Base-by-base conservation (phyloP, 164 flowering plant genomes). In the Paratinospora sagittata region DNA sequence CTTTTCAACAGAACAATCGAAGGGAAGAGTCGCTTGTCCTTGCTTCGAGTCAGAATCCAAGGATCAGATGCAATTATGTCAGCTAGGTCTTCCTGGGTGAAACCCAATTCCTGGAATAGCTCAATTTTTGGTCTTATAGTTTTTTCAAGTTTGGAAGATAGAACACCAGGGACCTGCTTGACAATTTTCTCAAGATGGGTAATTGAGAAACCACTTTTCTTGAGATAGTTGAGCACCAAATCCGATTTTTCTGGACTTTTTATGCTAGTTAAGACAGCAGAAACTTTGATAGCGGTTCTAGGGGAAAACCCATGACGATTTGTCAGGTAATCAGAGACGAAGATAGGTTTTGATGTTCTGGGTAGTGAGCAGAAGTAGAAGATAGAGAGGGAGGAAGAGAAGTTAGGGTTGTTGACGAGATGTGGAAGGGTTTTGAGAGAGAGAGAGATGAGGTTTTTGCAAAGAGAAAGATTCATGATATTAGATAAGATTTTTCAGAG, bases 51-150 rank as follows among this genome's bases (percentile, higher is more conserved):
- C 27, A 65, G 68, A 39, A 23, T 2, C 27, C 30, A 65, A 8
- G 68, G 68, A n/a, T 65, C 49, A 23, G 68, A 65, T n/a, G 49
- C 24, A 65, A 39, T 65, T 39, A 65, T 65, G n/a, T 65, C 27
- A 0, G 49, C 68, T 10, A 65, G 27, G 49, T 65, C 65, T 2
- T 62, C 27, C 13, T 3, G 36, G 36, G 65, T 3, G 16, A 62
- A 8, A 2, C 65, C 34, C 36, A 62, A 62, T 1, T 62, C 62
- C 26, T 58, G 62, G 26, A 58, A 58, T 58, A 58, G 19, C 27
- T 58, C 23, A 26, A 58, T 58, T 58, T 58, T 58, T 24, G 62
- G 62, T 24, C 21, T 58, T 58, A 58, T 58, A 23, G 62, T 58
- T 23, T 58, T 58, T n/a, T 58, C 62, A 23, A 58, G 62, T 13